phyloP scores from a whole-genome alignment of 305 asterid genomes.

The Ajuga reptans region DNA sequence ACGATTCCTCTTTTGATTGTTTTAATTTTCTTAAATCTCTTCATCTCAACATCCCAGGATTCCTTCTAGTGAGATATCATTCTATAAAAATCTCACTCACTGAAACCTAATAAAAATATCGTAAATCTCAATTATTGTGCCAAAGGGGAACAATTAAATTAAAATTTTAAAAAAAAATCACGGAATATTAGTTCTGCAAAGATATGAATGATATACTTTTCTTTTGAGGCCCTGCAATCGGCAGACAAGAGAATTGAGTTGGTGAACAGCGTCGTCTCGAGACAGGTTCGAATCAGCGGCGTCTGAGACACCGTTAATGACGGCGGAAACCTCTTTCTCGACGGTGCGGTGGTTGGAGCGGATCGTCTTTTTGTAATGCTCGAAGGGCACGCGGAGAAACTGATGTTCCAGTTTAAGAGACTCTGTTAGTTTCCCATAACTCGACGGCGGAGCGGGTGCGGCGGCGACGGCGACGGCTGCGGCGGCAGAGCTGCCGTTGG shows the following conservation, averaged over 20 bases:
- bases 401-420: constrained; percentile 82
- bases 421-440: constrained; percentile 51
- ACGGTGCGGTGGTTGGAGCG: constrained; percentile 74
- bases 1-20: background rate
- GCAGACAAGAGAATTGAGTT: constrained; percentile 64
- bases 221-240: constrained; percentile 87
- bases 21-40: background rate
- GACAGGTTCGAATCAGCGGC: constrained; percentile 50
- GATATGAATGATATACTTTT: constrained; percentile 41
- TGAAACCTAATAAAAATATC: background rate
- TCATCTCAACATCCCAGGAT: background rate
- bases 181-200: background rate
- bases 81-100: background rate
- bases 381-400: constrained; percentile 88
- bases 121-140: background rate
- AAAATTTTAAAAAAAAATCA: background rate
- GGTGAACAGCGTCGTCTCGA: constrained; percentile 59
- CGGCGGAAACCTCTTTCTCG: constrained; percentile 77
- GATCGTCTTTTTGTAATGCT: constrained; percentile 84
- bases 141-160: background rate
- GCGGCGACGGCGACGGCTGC: constrained; percentile 21
- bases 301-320: constrained; percentile 46
- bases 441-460: constrained; percentile 36
- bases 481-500: constrained; percentile 38
- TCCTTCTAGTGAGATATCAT: background rate